These are phyloP conservation scores for Ceratocystis lukuohia DNA, from an alignment of 2,329 filamentous ascomycete species.

Conservation along the genomic window DNA sequence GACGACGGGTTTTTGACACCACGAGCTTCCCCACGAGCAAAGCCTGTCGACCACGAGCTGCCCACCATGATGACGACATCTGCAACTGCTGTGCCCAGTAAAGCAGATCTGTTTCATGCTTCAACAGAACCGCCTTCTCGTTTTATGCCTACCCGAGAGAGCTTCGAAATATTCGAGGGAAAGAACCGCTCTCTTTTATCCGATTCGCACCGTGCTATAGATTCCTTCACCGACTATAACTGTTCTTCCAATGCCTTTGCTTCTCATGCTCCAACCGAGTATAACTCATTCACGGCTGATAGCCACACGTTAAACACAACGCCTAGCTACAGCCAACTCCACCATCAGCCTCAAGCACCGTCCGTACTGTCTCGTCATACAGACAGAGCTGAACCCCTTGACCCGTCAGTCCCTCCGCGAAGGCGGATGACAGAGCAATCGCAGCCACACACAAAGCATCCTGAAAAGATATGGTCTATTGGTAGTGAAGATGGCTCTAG, in stretches of 20 bases:
- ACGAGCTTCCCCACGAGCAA: slow-evolving; percentile 15
- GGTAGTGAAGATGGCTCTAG: slow-evolving; percentile 32
- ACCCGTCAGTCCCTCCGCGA: background rate
- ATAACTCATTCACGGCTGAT: background rate
- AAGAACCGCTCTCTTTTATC: slow-evolving; percentile 5
- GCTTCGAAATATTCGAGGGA: slow-evolving; percentile 11
- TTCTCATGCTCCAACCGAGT: slow-evolving; percentile 9
- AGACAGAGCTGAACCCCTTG: background rate
- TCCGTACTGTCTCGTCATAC: background rate
- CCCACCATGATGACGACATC: slow-evolving; percentile 19
- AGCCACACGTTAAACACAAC: background rate
- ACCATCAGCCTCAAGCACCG: slow-evolving; percentile 1
- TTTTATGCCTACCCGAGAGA: slow-evolving; percentile 26
- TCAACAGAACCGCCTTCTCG: slow-evolving; percentile 29
- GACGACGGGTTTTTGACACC: slow-evolving; percentile 17
- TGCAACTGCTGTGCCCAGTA: slow-evolving; percentile 11
- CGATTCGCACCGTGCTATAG: slow-evolving; percentile 2
- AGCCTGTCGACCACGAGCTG: slow-evolving; percentile 10
- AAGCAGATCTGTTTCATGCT: slow-evolving; percentile 28
- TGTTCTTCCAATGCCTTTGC: slow-evolving; percentile 12
- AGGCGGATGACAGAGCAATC: slow-evolving; percentile 8
- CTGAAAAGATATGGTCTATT: slow-evolving; percentile 53
- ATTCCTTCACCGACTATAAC: slow-evolving; percentile 11
- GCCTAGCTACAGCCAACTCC: background rate
- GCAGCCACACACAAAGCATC: slow-evolving; percentile 25